Evolutionary conservation across 75 land plant genomes (phyloP).

Genomic region (Selaginella tamariscina): DNA sequence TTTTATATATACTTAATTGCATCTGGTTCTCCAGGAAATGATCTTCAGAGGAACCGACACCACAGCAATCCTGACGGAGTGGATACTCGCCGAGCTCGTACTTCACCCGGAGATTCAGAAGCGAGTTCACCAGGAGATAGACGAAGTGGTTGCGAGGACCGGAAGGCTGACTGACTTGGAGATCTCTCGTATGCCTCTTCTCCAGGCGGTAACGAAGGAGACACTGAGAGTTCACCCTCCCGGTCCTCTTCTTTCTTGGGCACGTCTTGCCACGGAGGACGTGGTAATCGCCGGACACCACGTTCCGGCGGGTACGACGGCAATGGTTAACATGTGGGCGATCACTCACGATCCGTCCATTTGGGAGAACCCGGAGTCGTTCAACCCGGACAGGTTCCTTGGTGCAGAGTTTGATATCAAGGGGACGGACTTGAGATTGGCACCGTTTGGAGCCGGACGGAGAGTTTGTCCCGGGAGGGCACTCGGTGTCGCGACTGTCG

Average conservation of each 20-base stretch:
- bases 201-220: conserved; percentile 6
- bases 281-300: not conserved
- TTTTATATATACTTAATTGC: not conserved
- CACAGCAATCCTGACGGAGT: conserved; percentile 7
- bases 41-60: conserved; percentile 11
- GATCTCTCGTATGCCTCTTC: not conserved
- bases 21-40: conserved; percentile 2
- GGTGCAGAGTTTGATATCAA: conserved; percentile 4
- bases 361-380: not conserved
- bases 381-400: conserved; percentile 3
- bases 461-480: conserved; percentile 7
- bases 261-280: not conserved
- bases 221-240: conserved; percentile 1
- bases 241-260: conserved; percentile 11
- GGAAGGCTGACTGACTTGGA: not conserved
- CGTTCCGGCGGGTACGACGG: conserved; percentile 2
- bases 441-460: conserved; percentile 7
- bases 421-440: not conserved
- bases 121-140: not conserved
- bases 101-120: conserved; percentile 4
- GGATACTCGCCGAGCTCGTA: conserved; percentile 1
- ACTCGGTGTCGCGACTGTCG: conserved; percentile 5
- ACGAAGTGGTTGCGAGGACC: not conserved
- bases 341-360: not conserved
- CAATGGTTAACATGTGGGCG: conserved; percentile 10